Conservation (phyloP, 352 stramenopile genomes). For the Phytophthora sojae region DNA sequence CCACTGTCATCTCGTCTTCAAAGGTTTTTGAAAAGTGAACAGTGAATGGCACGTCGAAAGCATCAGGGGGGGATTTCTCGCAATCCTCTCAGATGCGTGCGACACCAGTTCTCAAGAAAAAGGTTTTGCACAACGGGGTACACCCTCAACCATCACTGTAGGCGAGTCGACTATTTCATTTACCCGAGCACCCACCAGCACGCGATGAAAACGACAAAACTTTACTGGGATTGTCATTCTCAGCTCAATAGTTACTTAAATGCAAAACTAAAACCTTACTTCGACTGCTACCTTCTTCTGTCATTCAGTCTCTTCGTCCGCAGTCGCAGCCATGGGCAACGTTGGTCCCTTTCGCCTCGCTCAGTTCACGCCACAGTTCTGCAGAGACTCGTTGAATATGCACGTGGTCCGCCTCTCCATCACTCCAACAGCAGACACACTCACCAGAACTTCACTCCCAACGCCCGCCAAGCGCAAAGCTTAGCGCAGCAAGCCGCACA, state of each 20-base stretch:
- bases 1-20: slow-evolving; percentile 17
- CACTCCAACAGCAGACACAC: background rate
- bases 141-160: too few species aligned
- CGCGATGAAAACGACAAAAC: too few species aligned
- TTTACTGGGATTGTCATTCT: background rate
- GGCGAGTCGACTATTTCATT: too few species aligned
- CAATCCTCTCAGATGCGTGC: background rate
- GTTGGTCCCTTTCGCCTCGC: background rate
- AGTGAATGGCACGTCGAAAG: background rate
- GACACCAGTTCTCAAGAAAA: background rate
- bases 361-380: background rate
- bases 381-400: slow-evolving; percentile 1
- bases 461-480: background rate
- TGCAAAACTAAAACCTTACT: background rate
- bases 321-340: background rate
- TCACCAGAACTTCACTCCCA: background rate
- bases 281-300: background rate
- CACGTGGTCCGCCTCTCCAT: background rate
- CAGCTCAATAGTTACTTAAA: background rate
- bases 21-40: slow-evolving; percentile 23
- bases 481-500: slow-evolving; percentile 42
- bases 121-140: background rate
- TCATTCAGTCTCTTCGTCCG: background rate
- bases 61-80: too few species aligned
- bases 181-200: too few species aligned